A percentile compares a stretch with the other conserved stretches of the same genome.
phyloP scores from a whole-genome alignment of 495 filamentous ascomycete genomes.

The Penicillium chermesinum region DNA sequence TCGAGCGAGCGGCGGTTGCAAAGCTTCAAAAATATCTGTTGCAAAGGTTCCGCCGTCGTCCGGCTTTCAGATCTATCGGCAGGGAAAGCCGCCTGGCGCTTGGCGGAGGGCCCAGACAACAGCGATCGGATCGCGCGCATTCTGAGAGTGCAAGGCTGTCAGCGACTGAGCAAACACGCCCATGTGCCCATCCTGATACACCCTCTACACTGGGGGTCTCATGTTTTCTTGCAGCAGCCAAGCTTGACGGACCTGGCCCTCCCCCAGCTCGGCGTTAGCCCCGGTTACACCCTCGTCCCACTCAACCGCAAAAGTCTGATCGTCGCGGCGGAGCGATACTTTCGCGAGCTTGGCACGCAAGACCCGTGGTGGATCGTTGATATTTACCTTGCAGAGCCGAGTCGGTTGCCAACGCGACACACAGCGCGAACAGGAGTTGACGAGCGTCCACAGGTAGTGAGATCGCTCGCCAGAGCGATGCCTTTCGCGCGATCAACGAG shows the following conservation, averaged over 20 bases:
- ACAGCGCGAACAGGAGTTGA: background rate
- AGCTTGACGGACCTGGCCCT: background rate
- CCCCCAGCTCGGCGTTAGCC: background rate
- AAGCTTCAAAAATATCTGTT: background rate
- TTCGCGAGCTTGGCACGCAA: background rate
- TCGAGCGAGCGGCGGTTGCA: background rate
- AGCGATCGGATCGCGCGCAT: background rate
- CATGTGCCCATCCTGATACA: conserved; percentile 5
- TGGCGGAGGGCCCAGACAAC: conserved; percentile 1
- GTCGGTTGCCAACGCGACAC: background rate
- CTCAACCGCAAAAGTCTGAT: conserved; percentile 4
- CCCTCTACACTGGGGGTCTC: background rate
- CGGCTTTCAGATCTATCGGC: background rate
- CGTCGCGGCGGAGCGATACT: background rate
- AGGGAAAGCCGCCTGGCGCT: background rate
- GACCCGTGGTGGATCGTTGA: conserved; percentile 5
- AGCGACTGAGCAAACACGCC: conserved; percentile 1
- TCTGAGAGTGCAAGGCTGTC: conserved; percentile 5
- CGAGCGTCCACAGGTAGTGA: background rate
- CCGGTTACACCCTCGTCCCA: background rate
- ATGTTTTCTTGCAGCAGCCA: background rate
- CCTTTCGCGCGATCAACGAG: background rate
- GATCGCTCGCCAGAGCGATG: background rate
- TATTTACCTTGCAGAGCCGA: conserved; percentile 2
- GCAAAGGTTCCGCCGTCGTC: background rate